Conservation (phyloP, 352 stramenopile species). For the Peronospora farinosa region DNA sequence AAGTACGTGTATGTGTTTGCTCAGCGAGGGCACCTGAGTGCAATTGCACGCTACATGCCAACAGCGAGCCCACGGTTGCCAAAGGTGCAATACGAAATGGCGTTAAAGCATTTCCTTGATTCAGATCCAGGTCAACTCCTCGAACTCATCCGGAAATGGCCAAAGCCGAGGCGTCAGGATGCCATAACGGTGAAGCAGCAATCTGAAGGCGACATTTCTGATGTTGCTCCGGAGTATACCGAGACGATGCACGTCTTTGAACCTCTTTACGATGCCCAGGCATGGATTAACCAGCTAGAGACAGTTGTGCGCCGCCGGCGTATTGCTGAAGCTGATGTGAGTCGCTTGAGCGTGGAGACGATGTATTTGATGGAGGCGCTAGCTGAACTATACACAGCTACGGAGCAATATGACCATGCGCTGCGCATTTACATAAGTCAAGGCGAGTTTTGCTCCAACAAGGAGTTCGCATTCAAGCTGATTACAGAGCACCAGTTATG, state of each 20-base stretch:
- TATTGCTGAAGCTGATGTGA: slow-evolving; percentile 52
- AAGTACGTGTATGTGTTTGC: slow-evolving; percentile 87
- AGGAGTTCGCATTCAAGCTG: slow-evolving; percentile 79
- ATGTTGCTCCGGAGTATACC: slow-evolving; percentile 62
- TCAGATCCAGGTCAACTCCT: slow-evolving; percentile 69
- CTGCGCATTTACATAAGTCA: slow-evolving; percentile 82
- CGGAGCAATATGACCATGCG: slow-evolving; percentile 75
- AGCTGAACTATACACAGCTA: slow-evolving; percentile 74
- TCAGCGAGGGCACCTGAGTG: slow-evolving; percentile 62
- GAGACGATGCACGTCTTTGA: slow-evolving; percentile 63
- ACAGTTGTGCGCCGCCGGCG: slow-evolving; percentile 60
- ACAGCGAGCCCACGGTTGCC: slow-evolving; percentile 63
- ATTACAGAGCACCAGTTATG: slow-evolving; percentile 80
- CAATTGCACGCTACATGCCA: slow-evolving; percentile 69
- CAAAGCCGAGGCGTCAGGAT: slow-evolving; percentile 56
- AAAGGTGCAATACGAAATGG: slow-evolving; percentile 76
- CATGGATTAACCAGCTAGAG: slow-evolving; percentile 81
- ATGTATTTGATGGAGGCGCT: slow-evolving; percentile 80
- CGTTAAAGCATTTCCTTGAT: slow-evolving; percentile 79
- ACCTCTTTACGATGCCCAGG: slow-evolving; percentile 67
- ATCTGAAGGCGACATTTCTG: slow-evolving; percentile 12
- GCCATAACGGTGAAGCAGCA: slow-evolving; percentile 15
- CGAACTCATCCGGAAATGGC: slow-evolving; percentile 79
- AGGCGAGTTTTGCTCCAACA: slow-evolving; percentile 79
- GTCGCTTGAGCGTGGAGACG: slow-evolving; percentile 67